Evolutionary conservation across 768 basidiomycete genomes (phyloP).

Genomic region (Neoboletus brunneissimus): DNA sequence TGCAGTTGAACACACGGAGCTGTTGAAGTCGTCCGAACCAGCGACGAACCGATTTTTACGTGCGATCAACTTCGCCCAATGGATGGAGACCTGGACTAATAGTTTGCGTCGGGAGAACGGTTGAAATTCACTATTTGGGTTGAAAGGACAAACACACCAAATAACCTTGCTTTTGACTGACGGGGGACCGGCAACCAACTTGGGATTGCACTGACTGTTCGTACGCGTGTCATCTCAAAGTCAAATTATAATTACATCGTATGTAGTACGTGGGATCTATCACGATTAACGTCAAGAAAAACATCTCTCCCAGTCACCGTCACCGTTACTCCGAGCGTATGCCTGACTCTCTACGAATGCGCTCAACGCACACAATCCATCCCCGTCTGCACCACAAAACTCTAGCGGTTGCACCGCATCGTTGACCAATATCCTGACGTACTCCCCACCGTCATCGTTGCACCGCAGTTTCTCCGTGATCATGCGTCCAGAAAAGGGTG

Average conservation of each 20-base stretch:
- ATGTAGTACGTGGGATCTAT: not conserved
- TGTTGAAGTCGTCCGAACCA: too few relatives aligned
- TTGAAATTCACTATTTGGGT: too few relatives aligned
- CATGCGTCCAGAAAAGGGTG: slow-evolving; percentile 75
- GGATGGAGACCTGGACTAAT: too few relatives aligned
- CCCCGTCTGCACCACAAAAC: slow-evolving; percentile 52
- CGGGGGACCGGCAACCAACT: too few relatives aligned
- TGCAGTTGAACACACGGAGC: too few relatives aligned
- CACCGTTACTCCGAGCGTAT: slow-evolving; percentile 65
- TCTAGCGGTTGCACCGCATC: slow-evolving; percentile 63
- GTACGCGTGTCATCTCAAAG: too few relatives aligned
- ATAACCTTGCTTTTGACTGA: too few relatives aligned
- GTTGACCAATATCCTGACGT: slow-evolving; percentile 76
- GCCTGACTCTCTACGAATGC: slow-evolving; percentile 69
- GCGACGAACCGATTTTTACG: too few relatives aligned
- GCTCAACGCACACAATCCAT: slow-evolving; percentile 62
- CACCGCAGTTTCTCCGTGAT: slow-evolving; percentile 69
- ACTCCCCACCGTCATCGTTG: slow-evolving; percentile 31
- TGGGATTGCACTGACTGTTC: too few relatives aligned
- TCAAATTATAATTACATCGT: not conserved
- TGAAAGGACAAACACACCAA: too few relatives aligned
- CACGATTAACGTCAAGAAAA: slow-evolving; percentile 29
- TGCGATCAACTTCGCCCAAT: too few relatives aligned
- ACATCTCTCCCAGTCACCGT: slow-evolving; percentile 71
- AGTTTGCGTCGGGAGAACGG: too few relatives aligned